A percentile compares a stretch with the other conserved stretches of the same genome.
These are phyloP conservation scores for Cystofilobasidium bisporidii DNA, from an alignment of 768 basidiomycete genomes.

Conservation along the genomic window DNA sequence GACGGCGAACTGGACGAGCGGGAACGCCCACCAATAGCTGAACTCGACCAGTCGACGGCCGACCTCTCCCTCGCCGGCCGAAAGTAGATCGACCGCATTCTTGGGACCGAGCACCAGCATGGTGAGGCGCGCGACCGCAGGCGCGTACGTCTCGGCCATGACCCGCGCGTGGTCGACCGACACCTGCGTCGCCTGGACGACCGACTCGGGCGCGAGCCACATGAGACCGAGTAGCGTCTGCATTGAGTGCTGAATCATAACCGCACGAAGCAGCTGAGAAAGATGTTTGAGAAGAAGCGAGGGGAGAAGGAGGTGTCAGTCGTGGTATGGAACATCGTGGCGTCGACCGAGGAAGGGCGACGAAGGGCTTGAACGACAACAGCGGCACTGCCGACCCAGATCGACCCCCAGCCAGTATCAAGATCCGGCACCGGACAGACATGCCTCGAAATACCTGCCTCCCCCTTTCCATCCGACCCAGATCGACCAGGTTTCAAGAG, in stretches of 20 bases:
- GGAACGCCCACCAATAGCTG: slow-evolving; percentile 90
- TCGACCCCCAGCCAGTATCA: too few relatives aligned
- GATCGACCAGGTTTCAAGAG: too few relatives aligned
- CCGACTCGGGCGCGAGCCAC: slow-evolving; percentile 51
- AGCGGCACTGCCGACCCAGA: too few relatives aligned
- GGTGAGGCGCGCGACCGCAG: slow-evolving; percentile 42
- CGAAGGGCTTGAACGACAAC: too few relatives aligned
- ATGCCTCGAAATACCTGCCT: too few relatives aligned
- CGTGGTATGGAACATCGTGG: too few relatives aligned
- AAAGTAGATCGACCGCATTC: slow-evolving; percentile 41
- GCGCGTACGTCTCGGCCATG: slow-evolving; percentile 38
- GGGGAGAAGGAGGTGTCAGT: too few relatives aligned
- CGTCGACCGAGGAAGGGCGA: too few relatives aligned
- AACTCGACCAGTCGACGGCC: slow-evolving; percentile 49
- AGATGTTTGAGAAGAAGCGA: too few relatives aligned
- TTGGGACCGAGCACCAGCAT: slow-evolving; percentile 44
- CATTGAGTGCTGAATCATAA: slow-evolving; percentile 72
- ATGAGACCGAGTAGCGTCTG: slow-evolving; percentile 68
- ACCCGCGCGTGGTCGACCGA: slow-evolving; percentile 44
- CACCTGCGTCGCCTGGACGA: slow-evolving; percentile 33
- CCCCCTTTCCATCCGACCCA: too few relatives aligned
- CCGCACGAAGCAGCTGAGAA: slow-evolving; percentile 63
- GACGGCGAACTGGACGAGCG: slow-evolving; percentile 57
- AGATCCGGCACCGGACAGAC: too few relatives aligned
- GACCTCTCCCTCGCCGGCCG: slow-evolving; percentile 24